Evolutionary conservation across 805 yeast genomes (phyloP), one percentile per base, ranked within the genome.

Genomic region (Grigorovia humatica): DNA sequence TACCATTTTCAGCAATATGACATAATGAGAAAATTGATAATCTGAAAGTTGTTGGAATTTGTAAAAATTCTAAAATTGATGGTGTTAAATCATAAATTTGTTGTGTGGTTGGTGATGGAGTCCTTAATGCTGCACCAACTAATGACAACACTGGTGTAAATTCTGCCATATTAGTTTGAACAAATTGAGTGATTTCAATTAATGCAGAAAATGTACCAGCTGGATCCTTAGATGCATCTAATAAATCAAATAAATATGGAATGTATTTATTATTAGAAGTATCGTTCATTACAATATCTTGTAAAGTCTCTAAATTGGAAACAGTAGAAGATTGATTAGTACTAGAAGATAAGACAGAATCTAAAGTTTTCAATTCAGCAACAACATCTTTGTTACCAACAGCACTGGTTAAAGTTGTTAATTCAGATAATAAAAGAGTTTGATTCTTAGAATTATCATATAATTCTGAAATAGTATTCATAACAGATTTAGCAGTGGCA

Each of bases 11-110:
- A 46, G 58, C 50, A 18, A 59, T 55, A 29, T 64, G 59, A 53
- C 70, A 66, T 30, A 66, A 52, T 2, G 69, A 58, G 55, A 63
- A 63, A 44, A 66, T 59, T 42, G 66, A 59, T 43, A 67, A 50
- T 51, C 64, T 61, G 53, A 60, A 63, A n/a, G 52, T 55, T 13
- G 60, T 55, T 50, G 66, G 64, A 20, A 66, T 57, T 19, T 56
- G 46, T 52, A 65, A 59, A 48, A 58, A 59, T 20, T 56, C 58
- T 44, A 66, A 51, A 30, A 66, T 53, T 3, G 43, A 40, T 46
- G 70, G 69, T 42, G 56, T 52, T 43, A 64, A 17, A n/a, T 57
- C 54, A 35, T 55, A 51, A 17, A 67, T 46, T 45, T 57, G 51
- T 38, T 55, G 57, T n/a, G 57, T 54, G 7, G 64, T 54, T 35